Conservation (phyloP, 352 stramenopile genomes). For the Phytophthora hybrid region DNA sequence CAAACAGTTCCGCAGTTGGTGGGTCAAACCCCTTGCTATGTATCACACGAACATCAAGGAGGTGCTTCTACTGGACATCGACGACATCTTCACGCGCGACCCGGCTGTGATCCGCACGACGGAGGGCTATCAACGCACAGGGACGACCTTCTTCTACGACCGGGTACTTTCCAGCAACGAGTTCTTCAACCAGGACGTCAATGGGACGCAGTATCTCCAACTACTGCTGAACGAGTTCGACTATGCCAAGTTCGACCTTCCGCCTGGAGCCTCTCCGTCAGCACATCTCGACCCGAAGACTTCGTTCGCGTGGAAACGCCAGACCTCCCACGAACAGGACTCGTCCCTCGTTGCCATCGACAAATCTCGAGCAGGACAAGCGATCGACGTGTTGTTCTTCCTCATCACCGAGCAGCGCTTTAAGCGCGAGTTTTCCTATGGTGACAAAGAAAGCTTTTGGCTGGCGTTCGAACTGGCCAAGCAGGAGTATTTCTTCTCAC, state of each 20-base stretch:
- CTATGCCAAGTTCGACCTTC: conserved; percentile 49
- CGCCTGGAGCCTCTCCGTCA: conserved; percentile 31
- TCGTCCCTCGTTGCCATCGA: conserved; percentile 57
- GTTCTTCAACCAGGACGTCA: conserved; percentile 29
- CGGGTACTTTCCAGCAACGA: conserved; percentile 17
- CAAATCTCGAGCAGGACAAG: conserved; percentile 36
- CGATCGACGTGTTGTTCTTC: conserved; percentile 46
- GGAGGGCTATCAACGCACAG: conserved; percentile 45
- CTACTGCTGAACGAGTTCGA: conserved; percentile 46
- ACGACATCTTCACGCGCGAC: conserved; percentile 38
- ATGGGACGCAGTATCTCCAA: conserved; percentile 37
- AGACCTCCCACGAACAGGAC: conserved; percentile 52
- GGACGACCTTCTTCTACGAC: conserved; percentile 60
- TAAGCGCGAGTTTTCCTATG: conserved; percentile 49
- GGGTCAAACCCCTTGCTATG: conserved; percentile 21
- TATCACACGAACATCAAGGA: conserved; percentile 11
- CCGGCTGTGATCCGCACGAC: conserved; percentile 44
- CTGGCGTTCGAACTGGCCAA: conserved; percentile 53
- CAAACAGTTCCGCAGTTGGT: conserved; percentile 38
- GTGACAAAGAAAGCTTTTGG: conserved; percentile 54
- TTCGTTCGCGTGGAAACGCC: conserved; percentile 44
- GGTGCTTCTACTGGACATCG: conserved; percentile 10
- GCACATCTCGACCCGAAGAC: conserved; percentile 45
- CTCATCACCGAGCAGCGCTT: conserved; percentile 51
- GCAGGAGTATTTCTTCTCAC: conserved; percentile 54